Percentiles rank a stretch among this genome's conserved stretches.
Evolutionary conservation across 352 stramenopile species (phyloP).

Genomic region (Phytophthora pistaciae): DNA sequence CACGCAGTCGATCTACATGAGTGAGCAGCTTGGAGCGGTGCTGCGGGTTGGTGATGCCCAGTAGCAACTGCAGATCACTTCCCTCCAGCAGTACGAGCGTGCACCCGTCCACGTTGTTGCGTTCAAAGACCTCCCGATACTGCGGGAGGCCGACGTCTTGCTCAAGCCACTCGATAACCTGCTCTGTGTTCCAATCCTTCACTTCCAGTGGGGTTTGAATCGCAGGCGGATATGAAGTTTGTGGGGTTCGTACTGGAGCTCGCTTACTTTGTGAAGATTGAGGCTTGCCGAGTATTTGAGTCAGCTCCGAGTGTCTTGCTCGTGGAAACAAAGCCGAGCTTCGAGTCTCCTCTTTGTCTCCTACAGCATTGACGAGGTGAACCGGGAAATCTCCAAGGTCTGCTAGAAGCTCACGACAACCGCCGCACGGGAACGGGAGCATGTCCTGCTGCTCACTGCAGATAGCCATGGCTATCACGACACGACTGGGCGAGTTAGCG

Average conservation of each 20-base stretch:
- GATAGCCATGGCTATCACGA: slow-evolving; percentile 62
- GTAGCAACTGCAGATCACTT: slow-evolving; percentile 68
- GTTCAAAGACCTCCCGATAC: slow-evolving; percentile 56
- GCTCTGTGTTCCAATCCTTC: slow-evolving; percentile 60
- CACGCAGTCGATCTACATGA: slow-evolving; percentile 68
- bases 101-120: slow-evolving; percentile 73
- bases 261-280: slow-evolving; percentile 2
- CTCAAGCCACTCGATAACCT: slow-evolving; percentile 63
- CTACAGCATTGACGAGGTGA: slow-evolving; percentile 65
- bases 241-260: background rate
- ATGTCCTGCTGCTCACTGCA: slow-evolving; percentile 59
- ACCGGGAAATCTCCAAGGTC: slow-evolving; percentile 80
- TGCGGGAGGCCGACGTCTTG: slow-evolving; percentile 60
- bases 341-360: slow-evolving; percentile 59
- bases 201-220: slow-evolving; percentile 39
- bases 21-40: slow-evolving; percentile 65
- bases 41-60: slow-evolving; percentile 67
- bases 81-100: slow-evolving; percentile 66
- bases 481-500: slow-evolving; percentile 6
- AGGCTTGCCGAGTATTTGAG: slow-evolving; percentile 11
- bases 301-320: slow-evolving; percentile 43
- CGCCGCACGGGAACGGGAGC: slow-evolving; percentile 71
- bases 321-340: slow-evolving; percentile 71
- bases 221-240: background rate
- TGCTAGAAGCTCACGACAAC: slow-evolving; percentile 75